phyloP scores from a whole-genome alignment of 192 early-diverging fungal genomes.

The Coemansia sp. region DNA sequence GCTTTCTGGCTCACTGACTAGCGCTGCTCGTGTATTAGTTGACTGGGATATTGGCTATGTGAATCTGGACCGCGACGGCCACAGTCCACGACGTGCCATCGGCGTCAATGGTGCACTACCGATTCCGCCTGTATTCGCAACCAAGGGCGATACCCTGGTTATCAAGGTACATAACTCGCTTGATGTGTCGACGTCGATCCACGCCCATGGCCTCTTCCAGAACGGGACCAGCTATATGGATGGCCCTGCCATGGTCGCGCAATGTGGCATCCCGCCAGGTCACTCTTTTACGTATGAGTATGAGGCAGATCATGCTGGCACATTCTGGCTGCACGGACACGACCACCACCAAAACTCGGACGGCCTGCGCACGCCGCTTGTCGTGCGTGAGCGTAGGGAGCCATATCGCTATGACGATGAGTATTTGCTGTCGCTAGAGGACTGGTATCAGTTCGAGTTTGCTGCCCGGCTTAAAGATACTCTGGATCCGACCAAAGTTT shows the following conservation, averaged over 20 bases:
- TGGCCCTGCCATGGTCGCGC: constrained; percentile 63
- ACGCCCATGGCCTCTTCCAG: constrained; percentile 77
- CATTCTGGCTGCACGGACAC: constrained; percentile 84
- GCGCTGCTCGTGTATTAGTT: constrained; percentile 17
- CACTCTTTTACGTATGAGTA: constrained; percentile 64
- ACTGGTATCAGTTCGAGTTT: constrained; percentile 68
- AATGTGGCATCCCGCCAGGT: constrained; percentile 72
- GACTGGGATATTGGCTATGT: constrained; percentile 67
- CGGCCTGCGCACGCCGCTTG: constrained; percentile 66
- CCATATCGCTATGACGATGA: constrained; percentile 65
- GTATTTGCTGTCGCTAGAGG: constrained; percentile 59
- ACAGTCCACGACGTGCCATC: constrained; percentile 57
- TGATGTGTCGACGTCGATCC: constrained; percentile 58
- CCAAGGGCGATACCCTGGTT: constrained; percentile 16
- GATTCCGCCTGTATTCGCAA: constrained; percentile 35
- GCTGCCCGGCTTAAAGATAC: constrained; percentile 45
- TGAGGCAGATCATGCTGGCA: constrained; percentile 64
- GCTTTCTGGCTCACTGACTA: neutral
- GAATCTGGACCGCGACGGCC: constrained; percentile 61
- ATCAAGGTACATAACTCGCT: constrained; percentile 54
- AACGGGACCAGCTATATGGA: constrained; percentile 65
- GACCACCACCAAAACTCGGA: constrained; percentile 70
- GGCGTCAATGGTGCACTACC: constrained; percentile 64
- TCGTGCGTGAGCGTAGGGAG: constrained; percentile 56
- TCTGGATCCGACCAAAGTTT: constrained; percentile 48